Conservation (phyloP, 441 rosid species). For the Flueggea neowawraea region DNA sequence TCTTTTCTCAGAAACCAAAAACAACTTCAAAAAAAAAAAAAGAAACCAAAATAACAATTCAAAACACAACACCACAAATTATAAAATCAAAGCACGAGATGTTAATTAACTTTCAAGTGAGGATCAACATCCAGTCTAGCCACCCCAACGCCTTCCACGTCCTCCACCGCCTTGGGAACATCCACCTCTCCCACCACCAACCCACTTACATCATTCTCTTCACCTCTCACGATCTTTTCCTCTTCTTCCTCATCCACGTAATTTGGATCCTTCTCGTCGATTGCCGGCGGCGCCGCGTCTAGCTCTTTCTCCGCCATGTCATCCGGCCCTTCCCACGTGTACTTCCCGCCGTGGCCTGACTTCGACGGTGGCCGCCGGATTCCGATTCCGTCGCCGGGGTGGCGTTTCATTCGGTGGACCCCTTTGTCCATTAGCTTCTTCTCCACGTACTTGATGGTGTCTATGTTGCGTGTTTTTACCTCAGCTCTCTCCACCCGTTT, state of each 20-base stretch:
- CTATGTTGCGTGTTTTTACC: constrained; percentile 39
- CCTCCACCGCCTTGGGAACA: constrained; percentile 49
- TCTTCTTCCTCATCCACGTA: constrained; percentile 65
- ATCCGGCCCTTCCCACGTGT: constrained; percentile 82
- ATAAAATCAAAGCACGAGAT: background rate
- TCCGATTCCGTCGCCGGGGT: constrained; percentile 54
- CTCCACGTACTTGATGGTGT: constrained; percentile 57
- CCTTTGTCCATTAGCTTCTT: constrained; percentile 73
- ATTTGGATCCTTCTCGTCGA: constrained; percentile 78
- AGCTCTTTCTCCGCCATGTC: constrained; percentile 48
- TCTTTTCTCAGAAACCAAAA: too few species aligned
- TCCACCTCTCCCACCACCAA: constrained; percentile 53
- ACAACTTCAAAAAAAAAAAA: too few species aligned
- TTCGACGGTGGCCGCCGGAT: constrained; percentile 55
- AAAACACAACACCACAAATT: too few species aligned
- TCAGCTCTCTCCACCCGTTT: constrained; percentile 45
- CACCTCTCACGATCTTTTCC: constrained; percentile 26
- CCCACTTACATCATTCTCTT: too few species aligned
- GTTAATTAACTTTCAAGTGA: background rate
- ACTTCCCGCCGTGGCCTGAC: constrained; percentile 82
- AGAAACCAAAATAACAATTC: too few species aligned
- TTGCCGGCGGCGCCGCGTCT: constrained; percentile 47
- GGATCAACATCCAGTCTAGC: constrained; percentile 62
- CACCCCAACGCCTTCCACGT: constrained; percentile 50
- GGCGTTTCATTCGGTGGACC: constrained; percentile 69